Conservation (phyloP, 2,329 filamentous ascomycete species). For the Colletotrichum sp. region DNA sequence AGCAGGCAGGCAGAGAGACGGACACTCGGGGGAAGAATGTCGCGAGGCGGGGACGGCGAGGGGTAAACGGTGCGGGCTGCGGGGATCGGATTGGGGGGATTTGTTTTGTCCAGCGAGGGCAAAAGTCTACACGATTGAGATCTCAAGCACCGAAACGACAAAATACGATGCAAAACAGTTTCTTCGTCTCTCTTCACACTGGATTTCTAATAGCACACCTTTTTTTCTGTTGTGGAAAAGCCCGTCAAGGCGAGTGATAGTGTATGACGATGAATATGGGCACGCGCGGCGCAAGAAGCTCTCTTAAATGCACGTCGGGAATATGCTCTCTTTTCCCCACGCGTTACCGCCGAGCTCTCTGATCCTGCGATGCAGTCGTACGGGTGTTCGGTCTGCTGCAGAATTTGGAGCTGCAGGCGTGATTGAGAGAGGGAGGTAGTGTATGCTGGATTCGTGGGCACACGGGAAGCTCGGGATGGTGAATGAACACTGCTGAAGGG, state of each 20-base stretch:
- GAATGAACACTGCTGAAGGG: no score
- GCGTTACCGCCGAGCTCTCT: neutral
- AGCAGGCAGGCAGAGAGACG: neutral
- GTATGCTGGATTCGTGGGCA: neutral
- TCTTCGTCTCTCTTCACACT: neutral
- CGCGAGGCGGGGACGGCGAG: constrained; percentile 18
- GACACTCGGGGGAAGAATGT: constrained; percentile 15
- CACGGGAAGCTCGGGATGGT: neutral
- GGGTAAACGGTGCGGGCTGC: constrained; percentile 12
- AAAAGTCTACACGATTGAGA: neutral
- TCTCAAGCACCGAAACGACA: neutral
- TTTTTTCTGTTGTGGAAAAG: neutral
- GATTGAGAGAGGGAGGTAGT: neutral
- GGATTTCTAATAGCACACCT: neutral
- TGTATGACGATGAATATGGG: neutral
- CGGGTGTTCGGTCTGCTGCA: neutral
- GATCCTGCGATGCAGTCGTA: neutral
- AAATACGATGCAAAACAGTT: neutral
- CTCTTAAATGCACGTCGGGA: neutral
- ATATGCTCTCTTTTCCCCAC: neutral
- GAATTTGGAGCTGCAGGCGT: neutral
- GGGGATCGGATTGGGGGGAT: neutral
- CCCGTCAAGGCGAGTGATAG: neutral
- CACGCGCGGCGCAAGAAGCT: neutral
- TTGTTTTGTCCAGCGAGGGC: neutral